Conservation (phyloP, 805 yeast species). For the Barnettozyma sucrosica region DNA sequence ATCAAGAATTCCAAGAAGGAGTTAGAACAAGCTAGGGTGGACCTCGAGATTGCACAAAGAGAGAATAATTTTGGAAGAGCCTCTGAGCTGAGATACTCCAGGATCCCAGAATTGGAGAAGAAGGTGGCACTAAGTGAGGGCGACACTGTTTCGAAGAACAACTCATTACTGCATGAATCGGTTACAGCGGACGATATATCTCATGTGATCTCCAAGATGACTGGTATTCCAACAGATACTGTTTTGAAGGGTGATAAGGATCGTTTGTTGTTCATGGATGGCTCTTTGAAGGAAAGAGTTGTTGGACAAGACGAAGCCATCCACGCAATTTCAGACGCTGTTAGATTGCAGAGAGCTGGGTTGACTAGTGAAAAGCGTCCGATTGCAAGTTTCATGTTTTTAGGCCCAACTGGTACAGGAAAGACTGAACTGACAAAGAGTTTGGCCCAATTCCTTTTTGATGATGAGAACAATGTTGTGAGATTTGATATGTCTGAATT, state of each 20-base stretch:
- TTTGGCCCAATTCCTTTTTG: conserved; percentile 86
- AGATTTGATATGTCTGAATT: conserved; percentile 98
- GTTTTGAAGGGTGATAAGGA: conserved; percentile 94
- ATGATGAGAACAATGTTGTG: conserved; percentile 78
- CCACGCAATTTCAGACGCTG: conserved; percentile 85
- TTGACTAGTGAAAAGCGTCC: conserved; percentile 92
- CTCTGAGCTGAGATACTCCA: conserved; percentile 81
- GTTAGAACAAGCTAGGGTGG: conserved; percentile 77
- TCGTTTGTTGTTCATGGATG: conserved; percentile 82
- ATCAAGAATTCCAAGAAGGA: conserved; percentile 77
- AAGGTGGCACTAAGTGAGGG: conserved; percentile 43
- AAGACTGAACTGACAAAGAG: conserved; percentile 94
- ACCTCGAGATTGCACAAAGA: conserved; percentile 76
- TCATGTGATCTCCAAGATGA: conserved; percentile 84
- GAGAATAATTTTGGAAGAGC: conserved; percentile 84
- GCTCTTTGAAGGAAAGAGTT: conserved; percentile 66
- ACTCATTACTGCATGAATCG: conserved; percentile 69
- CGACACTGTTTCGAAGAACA: conserved; percentile 15
- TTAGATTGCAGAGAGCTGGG: conserved; percentile 94
- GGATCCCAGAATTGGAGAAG: conserved; percentile 72
- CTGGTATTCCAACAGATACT: conserved; percentile 91
- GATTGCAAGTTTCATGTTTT: conserved; percentile 91
- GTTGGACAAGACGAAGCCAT: conserved; percentile 97
- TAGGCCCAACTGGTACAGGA: conserved; percentile 99
- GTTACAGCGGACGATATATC: conserved; percentile 95